Base-by-base conservation (phyloP, 2,329 filamentous ascomycete genomes). In the Thermochaetoides dissita region DNA sequence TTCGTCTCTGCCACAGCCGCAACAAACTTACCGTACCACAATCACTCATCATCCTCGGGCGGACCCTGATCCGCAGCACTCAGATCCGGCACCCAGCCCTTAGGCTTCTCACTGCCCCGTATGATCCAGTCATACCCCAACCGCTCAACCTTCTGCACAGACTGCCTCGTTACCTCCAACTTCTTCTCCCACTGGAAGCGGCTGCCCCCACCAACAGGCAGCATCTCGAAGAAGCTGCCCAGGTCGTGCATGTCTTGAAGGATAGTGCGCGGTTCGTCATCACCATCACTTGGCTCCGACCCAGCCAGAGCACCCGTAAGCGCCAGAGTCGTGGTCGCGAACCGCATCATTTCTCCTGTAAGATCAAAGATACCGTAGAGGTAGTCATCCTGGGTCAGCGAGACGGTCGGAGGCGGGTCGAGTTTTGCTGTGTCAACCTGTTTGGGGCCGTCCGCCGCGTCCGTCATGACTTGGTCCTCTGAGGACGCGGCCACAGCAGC, bases 341-440 rank as follows among this genome's bases (percentile, higher is more conserved):
- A 96, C 30, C 88, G 76, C 91, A 98, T 98, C 67, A 96, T 71
- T 65, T 98, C 91, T 34, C 91, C 91, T 1, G 88, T 88, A 52
- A 96, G 74, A 60, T 98, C 91, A 56, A 94, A 95, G 2, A 98
- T 64, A 7, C 89, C 91, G 48, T 91, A 80, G 44, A 94, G 64
- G 58, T 94, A 96, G 61, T 98, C 91, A 42, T 89, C 77, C 28
- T 79, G 71, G 1, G 83, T 85, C 12, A 95, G 67, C 1, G 68
- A 54, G 2, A 95, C 71, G 3, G 38, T 48, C 5, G 46, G 50
- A 9, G 17, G 34, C 34, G 10, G 2, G 7, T 39, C 12, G 1
- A 37, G 34, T 7, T 24, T 8, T 7, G 41, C n/a, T 29, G 40
- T n/a, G 35, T 11, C 12, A 24, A 31, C 5, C 7, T 1, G 68